These are phyloP conservation scores for Malassezia dermatis DNA, from an alignment of 1,284 basidiomycete genomes.

Conservation along the genomic window DNA sequence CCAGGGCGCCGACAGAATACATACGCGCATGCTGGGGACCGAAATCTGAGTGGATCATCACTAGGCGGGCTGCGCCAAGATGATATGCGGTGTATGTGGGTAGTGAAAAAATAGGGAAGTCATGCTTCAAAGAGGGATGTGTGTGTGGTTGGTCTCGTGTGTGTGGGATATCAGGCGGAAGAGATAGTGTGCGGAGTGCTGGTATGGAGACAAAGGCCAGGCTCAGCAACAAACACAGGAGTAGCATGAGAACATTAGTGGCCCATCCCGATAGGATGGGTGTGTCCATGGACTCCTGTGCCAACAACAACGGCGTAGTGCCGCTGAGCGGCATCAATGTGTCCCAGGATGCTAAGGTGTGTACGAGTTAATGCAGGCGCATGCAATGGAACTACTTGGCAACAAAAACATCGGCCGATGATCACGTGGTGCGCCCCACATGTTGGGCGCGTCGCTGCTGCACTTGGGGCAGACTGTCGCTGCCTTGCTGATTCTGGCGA, in stretches of 20 bases:
- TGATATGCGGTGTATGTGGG: background rate
- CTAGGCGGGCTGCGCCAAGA: background rate
- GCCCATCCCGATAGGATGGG: background rate
- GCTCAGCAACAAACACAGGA: background rate
- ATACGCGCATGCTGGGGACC: background rate
- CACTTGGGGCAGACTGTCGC: background rate
- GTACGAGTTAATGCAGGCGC: background rate
- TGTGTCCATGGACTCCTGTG: background rate
- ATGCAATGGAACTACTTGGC: background rate
- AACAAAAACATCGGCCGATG: slow-evolving; percentile 3
- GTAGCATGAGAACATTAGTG: background rate
- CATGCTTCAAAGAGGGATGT: background rate
- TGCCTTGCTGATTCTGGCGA: background rate
- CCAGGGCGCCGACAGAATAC: background rate
- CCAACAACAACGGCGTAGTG: background rate
- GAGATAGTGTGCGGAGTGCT: background rate
- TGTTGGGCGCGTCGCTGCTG: background rate
- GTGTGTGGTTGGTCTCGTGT: background rate
- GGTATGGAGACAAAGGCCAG: background rate
- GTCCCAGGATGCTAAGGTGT: background rate
- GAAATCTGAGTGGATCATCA: background rate
- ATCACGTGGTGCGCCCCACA: slow-evolving; percentile 1
- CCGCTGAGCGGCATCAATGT: background rate
- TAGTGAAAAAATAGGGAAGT: background rate
- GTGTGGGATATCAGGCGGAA: background rate